Evolutionary conservation across 2,329 filamentous ascomycete genomes (phyloP).

Genomic region (Truncatella angustata): DNA sequence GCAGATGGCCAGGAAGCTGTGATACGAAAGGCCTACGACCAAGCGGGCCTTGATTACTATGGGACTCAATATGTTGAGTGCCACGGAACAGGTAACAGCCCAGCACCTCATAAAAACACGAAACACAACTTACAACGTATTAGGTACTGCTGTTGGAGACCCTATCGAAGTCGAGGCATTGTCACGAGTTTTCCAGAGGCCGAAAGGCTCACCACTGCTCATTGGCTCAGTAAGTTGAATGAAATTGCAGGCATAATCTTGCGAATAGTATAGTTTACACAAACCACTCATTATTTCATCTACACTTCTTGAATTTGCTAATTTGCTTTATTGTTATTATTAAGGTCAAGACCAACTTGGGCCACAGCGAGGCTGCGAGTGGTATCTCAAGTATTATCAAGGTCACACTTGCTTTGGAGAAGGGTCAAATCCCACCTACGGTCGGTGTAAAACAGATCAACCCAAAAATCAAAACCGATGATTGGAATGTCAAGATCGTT

Average conservation of each 20-base stretch:
- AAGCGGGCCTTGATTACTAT: background rate
- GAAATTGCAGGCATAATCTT: background rate
- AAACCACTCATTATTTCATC: background rate
- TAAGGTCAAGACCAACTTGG: conserved; percentile 26
- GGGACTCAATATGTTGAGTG: conserved; percentile 13
- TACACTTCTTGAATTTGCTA: background rate
- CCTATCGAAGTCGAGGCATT: conserved; percentile 23
- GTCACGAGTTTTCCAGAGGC: conserved; percentile 7
- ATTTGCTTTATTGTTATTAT: background rate
- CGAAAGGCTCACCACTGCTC: conserved; percentile 10
- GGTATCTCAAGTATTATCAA: conserved; percentile 27
- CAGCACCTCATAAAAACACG: conserved; percentile 21
- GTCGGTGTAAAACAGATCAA: no score
- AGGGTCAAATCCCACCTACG: conserved; percentile 11
- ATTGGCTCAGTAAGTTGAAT: conserved; percentile 15
- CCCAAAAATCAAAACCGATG: background rate
- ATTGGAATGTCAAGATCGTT: background rate
- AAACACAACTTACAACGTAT: background rate
- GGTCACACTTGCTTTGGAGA: conserved; percentile 16
- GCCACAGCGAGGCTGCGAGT: conserved; percentile 25
- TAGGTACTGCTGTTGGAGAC: conserved; percentile 9
- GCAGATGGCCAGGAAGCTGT: conserved; percentile 27
- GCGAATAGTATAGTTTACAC: background rate
- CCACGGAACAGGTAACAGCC: no score
- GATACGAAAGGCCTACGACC: conserved; percentile 30